Conservation (phyloP, 805 yeast species). For the Suhomyces sp. region DNA sequence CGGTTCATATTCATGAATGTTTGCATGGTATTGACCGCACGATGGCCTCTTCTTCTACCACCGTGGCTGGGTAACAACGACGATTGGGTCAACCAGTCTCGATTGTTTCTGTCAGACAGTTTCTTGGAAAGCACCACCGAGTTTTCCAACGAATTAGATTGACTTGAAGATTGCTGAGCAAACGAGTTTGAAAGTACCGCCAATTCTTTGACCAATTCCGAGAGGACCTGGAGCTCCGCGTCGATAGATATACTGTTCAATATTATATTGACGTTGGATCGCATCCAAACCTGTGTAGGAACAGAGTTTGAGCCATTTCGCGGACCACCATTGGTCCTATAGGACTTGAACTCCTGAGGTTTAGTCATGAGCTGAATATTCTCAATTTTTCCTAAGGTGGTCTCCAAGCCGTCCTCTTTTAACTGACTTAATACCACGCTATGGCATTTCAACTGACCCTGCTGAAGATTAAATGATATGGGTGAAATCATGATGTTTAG, state of each 20-base stretch:
- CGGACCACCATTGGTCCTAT: conserved; percentile 10
- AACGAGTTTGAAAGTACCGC: neutral
- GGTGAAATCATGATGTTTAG: conserved; percentile 40
- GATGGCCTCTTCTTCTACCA: conserved; percentile 1
- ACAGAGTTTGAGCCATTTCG: conserved; percentile 10
- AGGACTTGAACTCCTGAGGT: conserved; percentile 23
- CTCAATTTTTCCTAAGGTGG: conserved; percentile 18
- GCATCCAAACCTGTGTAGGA: conserved; percentile 18
- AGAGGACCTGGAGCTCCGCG: conserved; percentile 10
- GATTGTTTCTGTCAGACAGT: neutral
- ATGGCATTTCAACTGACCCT: conserved; percentile 21
- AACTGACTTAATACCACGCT: conserved; percentile 29
- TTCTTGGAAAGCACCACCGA: conserved; percentile 4
- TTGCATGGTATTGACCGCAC: conserved; percentile 1
- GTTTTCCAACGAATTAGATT: conserved; percentile 13
- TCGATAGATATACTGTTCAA: conserved; percentile 14
- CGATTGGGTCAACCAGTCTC: neutral
- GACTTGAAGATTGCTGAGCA: neutral
- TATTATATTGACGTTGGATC: conserved; percentile 14
- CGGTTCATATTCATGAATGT: conserved; percentile 24
- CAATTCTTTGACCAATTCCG: neutral
- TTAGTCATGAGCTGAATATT: conserved; percentile 26
- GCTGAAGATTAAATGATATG: conserved; percentile 38
- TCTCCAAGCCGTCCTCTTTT: conserved; percentile 13
- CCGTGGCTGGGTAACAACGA: conserved; percentile 4